Base-by-base conservation (phyloP, 768 basidiomycete species). In the Leccinum barrowsii region DNA sequence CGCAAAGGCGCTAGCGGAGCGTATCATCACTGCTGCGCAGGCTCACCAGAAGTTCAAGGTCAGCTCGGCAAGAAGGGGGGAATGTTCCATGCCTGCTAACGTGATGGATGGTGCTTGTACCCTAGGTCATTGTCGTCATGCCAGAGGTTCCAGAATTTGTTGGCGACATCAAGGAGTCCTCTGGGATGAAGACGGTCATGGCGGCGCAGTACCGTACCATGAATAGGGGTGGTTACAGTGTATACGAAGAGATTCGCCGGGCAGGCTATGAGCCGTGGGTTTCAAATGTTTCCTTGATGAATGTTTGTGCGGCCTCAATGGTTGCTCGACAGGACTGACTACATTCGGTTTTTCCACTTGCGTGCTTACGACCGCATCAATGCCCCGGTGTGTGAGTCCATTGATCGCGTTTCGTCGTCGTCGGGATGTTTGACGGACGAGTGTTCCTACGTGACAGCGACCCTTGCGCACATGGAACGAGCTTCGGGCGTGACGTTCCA, bases 121-220 rank as follows among this genome's bases (percentile, higher is more conserved):
- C 48, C 2, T 63, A 94, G 90, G 90, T 97, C 54, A 78, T 96
- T 52, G 83, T 98, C 13, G 75, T 88, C 19, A 89, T 98, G 53
- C 96, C 95, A 0, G 94, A 96, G 69, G 80, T 97, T 2, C 95
- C 95, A 13, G 94, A 88, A 1, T 97, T 98, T 72, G 80, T 92
- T 1, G 89, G 95, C 2, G 85, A 93, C 69, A 79, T 97, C 70
- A 89, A 86, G 76, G 76, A 73, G 50, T 85, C 83, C 58, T 69
- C 73, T 0, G 74, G 86, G 1, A 64, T 93, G 56, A 86, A 89
- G 77, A 89, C 77, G 7, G 95, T 97, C 71, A 87, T 96, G 87
- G 92, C 85, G 10, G 94, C 86, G 1, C 89, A 91, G 67, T 92
- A 89, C 68, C 82, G 92, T 46, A 90, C 90, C 0, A 95, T 98